Evolutionary conservation across 2,329 filamentous ascomycete species (phyloP), one percentile per base, ranked within the genome.

Genomic region (Alternaria dauci): DNA sequence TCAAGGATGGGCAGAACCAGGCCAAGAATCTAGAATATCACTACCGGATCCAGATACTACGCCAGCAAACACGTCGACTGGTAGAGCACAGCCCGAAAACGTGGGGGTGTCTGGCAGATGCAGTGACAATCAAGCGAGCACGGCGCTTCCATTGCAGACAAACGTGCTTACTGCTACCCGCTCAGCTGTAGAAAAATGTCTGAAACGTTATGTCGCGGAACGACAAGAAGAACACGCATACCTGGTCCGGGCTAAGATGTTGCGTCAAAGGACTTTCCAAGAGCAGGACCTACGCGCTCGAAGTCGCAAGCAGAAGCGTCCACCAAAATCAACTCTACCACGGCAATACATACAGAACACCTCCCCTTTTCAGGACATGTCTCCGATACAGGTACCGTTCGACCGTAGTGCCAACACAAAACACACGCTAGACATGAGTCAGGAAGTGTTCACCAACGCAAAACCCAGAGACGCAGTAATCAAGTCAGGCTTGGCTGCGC

Each of bases 341-440:
- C 53, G 64, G n/a, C 58, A 52, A 38, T 67, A 61, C 34, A 18
- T 68, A 7, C 72, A 75, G 43, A 16, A 54, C 4, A 44, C 38
- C 25, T 74, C 73, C 5, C 72, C 73, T 5, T 76, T 75, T 44
- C 47, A 47, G 12, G 25, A 57, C n/a, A 71, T 75, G 66, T 32
- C 47, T 14, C 14, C 64, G 16, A 65, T 69, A 25, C 68, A 72
- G 25, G 43, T 61, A 14, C 51, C 58, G 11, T 62, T 57, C 28
- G 54, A 54, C 12, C 55, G 59, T 5, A 61, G 38, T 8, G 20
- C 34, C 5, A 48, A 14, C 12, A 47, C 44, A n/a, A 56, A 55
- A 20, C 25, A 23, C n/a, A 16, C 53, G 5, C 48, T 41, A 23
- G 54, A 61, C 8, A 41, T 71, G 23, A 59, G 30, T 16, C 66